phyloP scores from a whole-genome alignment of 768 basidiomycete genomes.

The Xerocomus potaroensis region DNA sequence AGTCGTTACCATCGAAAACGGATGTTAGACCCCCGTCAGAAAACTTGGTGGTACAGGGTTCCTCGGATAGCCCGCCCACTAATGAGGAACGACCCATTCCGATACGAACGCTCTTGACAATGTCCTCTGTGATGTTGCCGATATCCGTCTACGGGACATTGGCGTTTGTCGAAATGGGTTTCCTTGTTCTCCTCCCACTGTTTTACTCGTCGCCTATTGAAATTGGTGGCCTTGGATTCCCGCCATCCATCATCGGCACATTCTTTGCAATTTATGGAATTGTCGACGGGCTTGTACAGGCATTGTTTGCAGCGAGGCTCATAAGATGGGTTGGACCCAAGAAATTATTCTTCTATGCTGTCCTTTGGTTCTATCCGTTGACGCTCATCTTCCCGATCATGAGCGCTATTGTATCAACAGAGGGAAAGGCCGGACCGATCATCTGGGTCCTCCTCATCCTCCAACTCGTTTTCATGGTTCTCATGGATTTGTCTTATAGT shows the following conservation, averaged over 20 bases:
- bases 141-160: constrained; percentile 37
- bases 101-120: constrained; percentile 28
- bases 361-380: constrained; percentile 26
- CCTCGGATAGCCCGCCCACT: constrained; percentile 4
- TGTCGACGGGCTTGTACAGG: constrained; percentile 30
- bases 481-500: constrained; percentile 35
- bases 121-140: constrained; percentile 26
- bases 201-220: constrained; percentile 36
- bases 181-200: constrained; percentile 35
- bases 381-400: constrained; percentile 32
- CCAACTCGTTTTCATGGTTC: constrained; percentile 19
- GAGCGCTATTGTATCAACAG: constrained; percentile 25
- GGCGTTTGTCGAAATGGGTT: constrained; percentile 33
- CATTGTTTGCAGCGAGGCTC: constrained; percentile 31
- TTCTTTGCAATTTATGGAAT: constrained; percentile 35
- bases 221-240: constrained; percentile 36
- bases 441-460: constrained; percentile 27
- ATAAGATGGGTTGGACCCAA: constrained; percentile 29
- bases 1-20: too few relatives aligned
- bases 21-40: too few relatives aligned
- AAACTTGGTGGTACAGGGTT: too few relatives aligned
- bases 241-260: constrained; percentile 34
- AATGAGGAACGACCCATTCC: constrained; percentile 21
- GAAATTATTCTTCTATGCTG: constrained; percentile 25
- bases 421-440: constrained; percentile 16